Evolutionary conservation across 768 basidiomycete genomes (phyloP).

Genomic region (Leccinum barrowsii): DNA sequence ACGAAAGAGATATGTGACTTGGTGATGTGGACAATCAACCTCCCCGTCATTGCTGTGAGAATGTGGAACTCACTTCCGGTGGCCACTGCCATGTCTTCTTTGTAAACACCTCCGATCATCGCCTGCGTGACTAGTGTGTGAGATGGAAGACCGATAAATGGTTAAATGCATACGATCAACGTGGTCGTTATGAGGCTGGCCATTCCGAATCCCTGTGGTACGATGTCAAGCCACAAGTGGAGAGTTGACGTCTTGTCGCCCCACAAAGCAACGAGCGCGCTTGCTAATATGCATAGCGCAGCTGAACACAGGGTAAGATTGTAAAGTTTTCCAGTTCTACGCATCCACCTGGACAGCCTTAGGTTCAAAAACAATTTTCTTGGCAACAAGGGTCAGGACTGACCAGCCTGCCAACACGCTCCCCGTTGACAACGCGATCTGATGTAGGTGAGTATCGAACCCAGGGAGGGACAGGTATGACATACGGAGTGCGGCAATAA

Average conservation of each 20-base stretch:
- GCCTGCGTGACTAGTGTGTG: conserved; percentile 47
- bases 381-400: conserved; percentile 22
- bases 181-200: conserved; percentile 83
- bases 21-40: conserved; percentile 6
- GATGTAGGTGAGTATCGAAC: conserved; percentile 16
- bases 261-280: conserved; percentile 64
- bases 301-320: conserved; percentile 65
- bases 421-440: conserved; percentile 80
- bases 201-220: conserved; percentile 83
- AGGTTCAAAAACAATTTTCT: conserved; percentile 1
- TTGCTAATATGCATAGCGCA: conserved; percentile 56
- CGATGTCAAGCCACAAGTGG: conserved; percentile 74
- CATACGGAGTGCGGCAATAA: conserved; percentile 87
- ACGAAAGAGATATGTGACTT: conserved; percentile 91
- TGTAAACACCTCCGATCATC: conserved; percentile 78
- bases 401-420: conserved; percentile 88
- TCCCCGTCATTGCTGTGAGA: conserved; percentile 3
- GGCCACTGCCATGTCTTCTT: conserved; percentile 82
- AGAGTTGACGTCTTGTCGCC: conserved; percentile 52
- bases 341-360: conserved; percentile 63
- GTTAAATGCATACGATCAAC: conserved; percentile 58
- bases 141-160: conserved; percentile 4
- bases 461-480: conserved; percentile 2
- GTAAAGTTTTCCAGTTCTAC: conserved; percentile 83
- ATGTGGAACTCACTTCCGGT: conserved; percentile 70